Evolutionary conservation across 257 asterid genomes (phyloP).

Genomic region (Nicotiana knightiana): DNA sequence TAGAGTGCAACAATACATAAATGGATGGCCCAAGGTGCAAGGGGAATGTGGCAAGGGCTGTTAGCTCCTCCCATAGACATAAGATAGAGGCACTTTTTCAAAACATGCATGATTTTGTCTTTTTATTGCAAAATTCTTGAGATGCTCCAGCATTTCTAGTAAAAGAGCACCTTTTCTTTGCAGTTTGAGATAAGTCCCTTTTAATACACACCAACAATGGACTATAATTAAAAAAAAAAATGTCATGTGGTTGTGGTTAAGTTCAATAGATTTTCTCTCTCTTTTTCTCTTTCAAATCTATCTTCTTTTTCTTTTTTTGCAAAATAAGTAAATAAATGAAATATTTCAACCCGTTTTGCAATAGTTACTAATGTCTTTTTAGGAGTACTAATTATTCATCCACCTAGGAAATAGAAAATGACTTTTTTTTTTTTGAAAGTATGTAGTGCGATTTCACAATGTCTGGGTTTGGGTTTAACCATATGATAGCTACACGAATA

Average conservation of each 20-base stretch:
- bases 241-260: neutral
- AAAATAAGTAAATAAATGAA: neutral
- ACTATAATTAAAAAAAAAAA: slow-evolving; percentile 12
- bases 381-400: neutral
- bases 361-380: neutral
- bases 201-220: slow-evolving; percentile 29
- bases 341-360: neutral
- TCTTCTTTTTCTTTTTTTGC: neutral
- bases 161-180: slow-evolving; percentile 21
- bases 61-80: slow-evolving; percentile 4
- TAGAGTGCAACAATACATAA: neutral
- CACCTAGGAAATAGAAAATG: neutral
- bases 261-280: neutral
- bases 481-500: neutral
- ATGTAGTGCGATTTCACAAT: too few species aligned
- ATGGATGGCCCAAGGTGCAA: slow-evolving; percentile 9
- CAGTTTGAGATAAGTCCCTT: slow-evolving; percentile 21
- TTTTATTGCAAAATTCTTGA: slow-evolving; percentile 31
- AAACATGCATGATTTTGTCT: slow-evolving; percentile 17
- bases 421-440: too few species aligned
- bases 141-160: slow-evolving; percentile 20
- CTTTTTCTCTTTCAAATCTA: neutral
- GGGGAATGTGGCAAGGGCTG: slow-evolving; percentile 4
- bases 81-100: slow-evolving; percentile 13
- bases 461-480: neutral